Conservation (phyloP, 495 filamentous ascomycete species). For the Penicillium simplicissimum region DNA sequence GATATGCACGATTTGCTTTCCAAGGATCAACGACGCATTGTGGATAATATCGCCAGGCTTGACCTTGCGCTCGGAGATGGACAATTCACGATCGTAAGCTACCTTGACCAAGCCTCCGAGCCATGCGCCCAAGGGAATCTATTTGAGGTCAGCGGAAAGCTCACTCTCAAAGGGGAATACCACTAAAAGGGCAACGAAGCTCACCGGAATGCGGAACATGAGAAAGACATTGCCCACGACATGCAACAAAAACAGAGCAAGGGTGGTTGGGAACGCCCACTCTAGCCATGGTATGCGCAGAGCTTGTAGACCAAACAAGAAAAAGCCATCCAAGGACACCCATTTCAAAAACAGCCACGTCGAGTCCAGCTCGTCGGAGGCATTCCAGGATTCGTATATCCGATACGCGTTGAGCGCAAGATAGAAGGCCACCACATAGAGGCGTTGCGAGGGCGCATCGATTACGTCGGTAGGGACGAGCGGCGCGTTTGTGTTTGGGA, state of each 20-base stretch:
- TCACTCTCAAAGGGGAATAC: not conserved
- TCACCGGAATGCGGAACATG: constrained; percentile 86
- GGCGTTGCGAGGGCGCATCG: constrained; percentile 84
- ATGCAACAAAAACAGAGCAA: constrained; percentile 65
- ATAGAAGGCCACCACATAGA: constrained; percentile 81
- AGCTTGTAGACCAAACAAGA: constrained; percentile 80
- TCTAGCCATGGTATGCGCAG: constrained; percentile 94
- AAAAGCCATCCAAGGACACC: constrained; percentile 77
- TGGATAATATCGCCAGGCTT: constrained; percentile 82
- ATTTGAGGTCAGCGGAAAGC: constrained; percentile 22
- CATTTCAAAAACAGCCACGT: constrained; percentile 92
- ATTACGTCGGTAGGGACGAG: constrained; percentile 71
- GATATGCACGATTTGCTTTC: constrained; percentile 95
- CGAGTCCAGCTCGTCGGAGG: constrained; percentile 75
- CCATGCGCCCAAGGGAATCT: constrained; percentile 68
- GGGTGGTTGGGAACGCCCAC: constrained; percentile 72
- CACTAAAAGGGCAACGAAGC: constrained; percentile 23
- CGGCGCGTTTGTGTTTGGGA: constrained; percentile 48
- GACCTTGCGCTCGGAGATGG: constrained; percentile 84
- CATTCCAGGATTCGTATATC: constrained; percentile 78
- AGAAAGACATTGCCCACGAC: constrained; percentile 73
- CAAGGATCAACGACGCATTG: constrained; percentile 88
- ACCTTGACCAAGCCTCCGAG: constrained; percentile 67
- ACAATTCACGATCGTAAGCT: constrained; percentile 85
- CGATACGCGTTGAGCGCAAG: constrained; percentile 72